Conservation (phyloP, 805 yeast species). For the Yarrowia hollandica region DNA sequence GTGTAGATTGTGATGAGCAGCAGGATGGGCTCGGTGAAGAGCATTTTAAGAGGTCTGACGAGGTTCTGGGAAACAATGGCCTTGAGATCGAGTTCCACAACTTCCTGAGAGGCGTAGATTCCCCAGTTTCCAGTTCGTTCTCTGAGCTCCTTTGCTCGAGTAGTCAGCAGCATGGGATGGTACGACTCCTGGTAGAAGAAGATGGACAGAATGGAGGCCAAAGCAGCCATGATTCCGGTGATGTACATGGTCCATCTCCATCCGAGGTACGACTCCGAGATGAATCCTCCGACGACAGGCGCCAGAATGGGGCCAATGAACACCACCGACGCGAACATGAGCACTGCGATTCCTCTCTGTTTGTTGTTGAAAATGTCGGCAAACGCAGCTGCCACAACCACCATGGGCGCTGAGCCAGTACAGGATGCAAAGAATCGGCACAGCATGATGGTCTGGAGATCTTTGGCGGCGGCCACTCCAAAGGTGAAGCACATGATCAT, state of each 20-base stretch:
- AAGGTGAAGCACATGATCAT: conserved; percentile 62
- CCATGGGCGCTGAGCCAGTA: conserved; percentile 81
- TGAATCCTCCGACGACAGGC: conserved; percentile 75
- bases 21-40: conserved; percentile 68
- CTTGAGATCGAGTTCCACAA: conserved; percentile 52
- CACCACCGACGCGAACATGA: conserved; percentile 69
- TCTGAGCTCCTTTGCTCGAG: conserved; percentile 63
- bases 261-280: conserved; percentile 59
- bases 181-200: conserved; percentile 64
- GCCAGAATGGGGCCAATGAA: conserved; percentile 80
- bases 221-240: conserved; percentile 58
- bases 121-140: conserved; percentile 77
- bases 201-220: conserved; percentile 44
- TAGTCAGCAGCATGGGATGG: conserved; percentile 61
- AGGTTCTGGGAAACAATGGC: conserved; percentile 64
- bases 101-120: conserved; percentile 73
- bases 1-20: conserved; percentile 65
- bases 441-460: conserved; percentile 72
- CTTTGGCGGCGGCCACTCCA: conserved; percentile 76
- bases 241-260: conserved; percentile 87
- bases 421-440: conserved; percentile 80
- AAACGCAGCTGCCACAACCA: conserved; percentile 82
- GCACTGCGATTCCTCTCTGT: conserved; percentile 73
- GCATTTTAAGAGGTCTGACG: conserved; percentile 66
- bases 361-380: conserved; percentile 73